Conservation (phyloP, 2,329 filamentous ascomycete genomes). For the Cladophialophora carrionii region DNA sequence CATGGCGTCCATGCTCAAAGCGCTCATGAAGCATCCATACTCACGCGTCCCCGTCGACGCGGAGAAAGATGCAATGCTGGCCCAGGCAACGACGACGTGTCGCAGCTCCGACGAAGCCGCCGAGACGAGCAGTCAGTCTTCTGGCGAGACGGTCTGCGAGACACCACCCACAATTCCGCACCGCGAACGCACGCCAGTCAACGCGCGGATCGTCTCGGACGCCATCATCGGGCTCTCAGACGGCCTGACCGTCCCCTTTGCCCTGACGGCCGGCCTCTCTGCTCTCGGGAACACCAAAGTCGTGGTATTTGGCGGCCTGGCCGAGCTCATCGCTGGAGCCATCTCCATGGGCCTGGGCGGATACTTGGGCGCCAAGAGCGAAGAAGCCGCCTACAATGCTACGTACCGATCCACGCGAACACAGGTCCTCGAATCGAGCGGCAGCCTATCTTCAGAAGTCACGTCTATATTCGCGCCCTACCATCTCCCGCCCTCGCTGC, state of each 20-base stretch:
- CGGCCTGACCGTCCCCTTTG: constrained; percentile 78
- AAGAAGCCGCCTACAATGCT: constrained; percentile 40
- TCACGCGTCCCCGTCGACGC: constrained; percentile 17
- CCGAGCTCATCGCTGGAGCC: constrained; percentile 74
- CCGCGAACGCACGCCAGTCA: constrained; percentile 15
- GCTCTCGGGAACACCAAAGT: constrained; percentile 65
- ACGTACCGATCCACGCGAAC: constrained; percentile 25
- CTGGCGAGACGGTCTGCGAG: constrained; percentile 24
- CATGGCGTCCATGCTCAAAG: constrained; percentile 31
- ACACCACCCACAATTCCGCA: background rate
- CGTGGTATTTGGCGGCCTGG: constrained; percentile 72
- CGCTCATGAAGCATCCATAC: constrained; percentile 20
- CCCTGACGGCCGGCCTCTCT: constrained; percentile 71
- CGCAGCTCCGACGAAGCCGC: constrained; percentile 10
- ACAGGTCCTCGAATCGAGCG: constrained; percentile 24
- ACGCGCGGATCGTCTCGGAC: constrained; percentile 48
- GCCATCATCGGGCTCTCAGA: constrained; percentile 77
- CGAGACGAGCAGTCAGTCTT: constrained; percentile 29
- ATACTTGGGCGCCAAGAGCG: constrained; percentile 65
- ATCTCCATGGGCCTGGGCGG: constrained; percentile 79
- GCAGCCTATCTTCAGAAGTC: constrained; percentile 27
- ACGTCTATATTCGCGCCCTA: constrained; percentile 27
- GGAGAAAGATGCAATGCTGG: constrained; percentile 23
- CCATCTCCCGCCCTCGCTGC: constrained; percentile 29
- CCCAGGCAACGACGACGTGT: background rate